Evolutionary conservation across 148 eudicot species (phyloP).

Genomic region (Oxyria digyna): DNA sequence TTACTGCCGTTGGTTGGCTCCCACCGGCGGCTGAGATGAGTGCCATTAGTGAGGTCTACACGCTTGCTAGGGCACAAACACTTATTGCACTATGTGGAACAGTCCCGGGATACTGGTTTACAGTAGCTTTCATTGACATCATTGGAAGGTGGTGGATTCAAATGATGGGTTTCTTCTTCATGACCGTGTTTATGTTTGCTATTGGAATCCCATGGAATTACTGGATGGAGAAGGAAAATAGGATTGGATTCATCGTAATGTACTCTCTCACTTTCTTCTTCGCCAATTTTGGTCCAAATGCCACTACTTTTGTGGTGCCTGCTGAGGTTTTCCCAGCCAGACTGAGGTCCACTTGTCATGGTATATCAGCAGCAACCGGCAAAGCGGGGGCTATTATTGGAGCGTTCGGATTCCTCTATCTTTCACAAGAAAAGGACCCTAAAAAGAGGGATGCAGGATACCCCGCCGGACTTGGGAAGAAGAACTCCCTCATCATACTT

Average conservation of each 20-base stretch:
- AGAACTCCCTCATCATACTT: not conserved
- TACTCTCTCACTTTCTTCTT: constrained; percentile 8
- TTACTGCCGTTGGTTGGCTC: not conserved
- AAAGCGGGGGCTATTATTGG: constrained; percentile 7
- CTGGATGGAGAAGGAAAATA: not conserved
- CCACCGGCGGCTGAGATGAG: not conserved
- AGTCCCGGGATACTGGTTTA: constrained; percentile 5
- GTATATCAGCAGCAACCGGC: constrained; percentile 2
- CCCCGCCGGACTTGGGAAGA: constrained; percentile 1
- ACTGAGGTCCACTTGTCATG: constrained; percentile 6
- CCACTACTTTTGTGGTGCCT: not conserved
- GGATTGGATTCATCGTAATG: constrained; percentile 1
- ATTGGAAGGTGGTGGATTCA: constrained; percentile 2
- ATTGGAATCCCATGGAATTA: not conserved
- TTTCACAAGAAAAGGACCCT: not conserved
- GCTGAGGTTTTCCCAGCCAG: constrained; percentile 2
- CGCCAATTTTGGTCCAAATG: constrained; percentile 8
- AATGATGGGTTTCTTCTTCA: constrained; percentile 5
- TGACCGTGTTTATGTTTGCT: constrained; percentile 5
- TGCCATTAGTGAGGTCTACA: not conserved
- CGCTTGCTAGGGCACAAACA: not conserved
- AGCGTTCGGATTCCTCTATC: constrained; percentile 5
- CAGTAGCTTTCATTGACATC: constrained; percentile 2
- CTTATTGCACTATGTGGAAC: constrained; percentile 6
- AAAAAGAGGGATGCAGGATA: constrained; percentile 5